Conservation (phyloP, 768 basidiomycete species). For the Gelatoporia subvermispora region DNA sequence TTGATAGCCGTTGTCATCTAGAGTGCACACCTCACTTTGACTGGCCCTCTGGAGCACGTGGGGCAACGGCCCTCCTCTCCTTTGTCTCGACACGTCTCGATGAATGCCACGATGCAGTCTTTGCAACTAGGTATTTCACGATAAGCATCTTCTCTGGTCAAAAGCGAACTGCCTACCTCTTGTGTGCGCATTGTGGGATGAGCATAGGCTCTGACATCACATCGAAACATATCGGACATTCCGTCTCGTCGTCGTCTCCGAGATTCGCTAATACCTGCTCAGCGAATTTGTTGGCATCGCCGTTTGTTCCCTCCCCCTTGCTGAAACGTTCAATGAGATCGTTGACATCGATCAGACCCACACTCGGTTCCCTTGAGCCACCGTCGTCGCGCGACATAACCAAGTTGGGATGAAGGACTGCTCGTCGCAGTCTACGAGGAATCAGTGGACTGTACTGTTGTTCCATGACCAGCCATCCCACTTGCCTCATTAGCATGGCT, state of each 20-base stretch:
- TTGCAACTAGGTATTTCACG: constrained; percentile 57
- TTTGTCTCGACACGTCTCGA: constrained; percentile 64
- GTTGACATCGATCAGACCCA: constrained; percentile 49
- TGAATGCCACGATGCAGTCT: constrained; percentile 77
- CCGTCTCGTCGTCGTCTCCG: constrained; percentile 39
- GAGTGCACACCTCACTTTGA: constrained; percentile 40
- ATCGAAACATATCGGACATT: constrained; percentile 83
- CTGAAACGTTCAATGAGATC: constrained; percentile 53
- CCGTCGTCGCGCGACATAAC: constrained; percentile 52
- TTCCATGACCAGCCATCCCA: too few species aligned
- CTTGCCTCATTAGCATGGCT: constrained; percentile 91
- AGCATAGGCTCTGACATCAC: constrained; percentile 66
- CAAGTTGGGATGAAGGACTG: constrained; percentile 86
- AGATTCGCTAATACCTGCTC: constrained; percentile 63
- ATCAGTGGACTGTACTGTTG: constrained; percentile 7
- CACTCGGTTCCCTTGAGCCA: constrained; percentile 36
- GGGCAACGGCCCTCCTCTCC: constrained; percentile 75
- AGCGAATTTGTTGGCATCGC: constrained; percentile 43
- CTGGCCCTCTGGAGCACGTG: constrained; percentile 66
- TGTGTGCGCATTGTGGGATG: constrained; percentile 73
- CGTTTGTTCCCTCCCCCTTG: constrained; percentile 27
- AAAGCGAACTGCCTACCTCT: constrained; percentile 44
- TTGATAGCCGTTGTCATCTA: not conserved
- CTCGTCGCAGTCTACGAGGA: constrained; percentile 68
- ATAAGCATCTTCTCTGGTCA: not conserved